phyloP scores from a whole-genome alignment of 2,329 filamentous ascomycete species.

The Lomentospora prolificans region DNA sequence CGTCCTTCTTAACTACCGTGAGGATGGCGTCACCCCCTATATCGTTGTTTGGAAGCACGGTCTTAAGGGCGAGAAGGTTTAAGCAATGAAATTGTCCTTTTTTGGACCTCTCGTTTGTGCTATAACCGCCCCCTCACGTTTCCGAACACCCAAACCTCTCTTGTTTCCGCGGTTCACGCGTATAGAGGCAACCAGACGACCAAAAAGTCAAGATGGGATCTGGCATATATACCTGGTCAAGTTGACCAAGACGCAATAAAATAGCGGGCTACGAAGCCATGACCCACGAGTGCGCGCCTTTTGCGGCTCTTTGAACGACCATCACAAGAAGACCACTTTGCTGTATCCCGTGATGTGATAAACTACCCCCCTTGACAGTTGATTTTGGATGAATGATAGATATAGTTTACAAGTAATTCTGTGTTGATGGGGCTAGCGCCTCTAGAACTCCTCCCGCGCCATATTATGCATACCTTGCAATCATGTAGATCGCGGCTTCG shows the following conservation, averaged over 20 bases:
- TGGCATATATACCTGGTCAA: background rate
- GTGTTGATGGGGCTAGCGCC: too few species aligned
- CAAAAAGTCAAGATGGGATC: constrained; percentile 1
- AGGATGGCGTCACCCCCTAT: constrained; percentile 86
- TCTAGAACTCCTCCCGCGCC: too few species aligned
- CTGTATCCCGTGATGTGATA: too few species aligned
- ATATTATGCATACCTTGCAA: too few species aligned
- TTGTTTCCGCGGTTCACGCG: constrained; percentile 4
- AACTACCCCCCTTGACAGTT: too few species aligned
- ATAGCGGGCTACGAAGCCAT: constrained; percentile 1
- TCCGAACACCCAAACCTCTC: background rate
- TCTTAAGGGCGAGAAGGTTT: constrained; percentile 83
- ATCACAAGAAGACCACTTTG: background rate
- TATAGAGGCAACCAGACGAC: constrained; percentile 6
- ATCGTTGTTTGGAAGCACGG: constrained; percentile 94
- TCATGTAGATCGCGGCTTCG: constrained; percentile 32
- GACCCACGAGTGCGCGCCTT: background rate
- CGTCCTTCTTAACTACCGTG: constrained; percentile 92
- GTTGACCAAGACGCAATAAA: background rate
- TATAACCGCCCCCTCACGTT: background rate
- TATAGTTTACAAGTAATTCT: too few species aligned
- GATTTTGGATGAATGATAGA: too few species aligned
- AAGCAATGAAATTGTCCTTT: constrained; percentile 25
- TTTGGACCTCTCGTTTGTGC: background rate
- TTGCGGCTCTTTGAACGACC: background rate